Base-by-base conservation (phyloP, 1,284 basidiomycete genomes). In the Cryptococcus sp. region DNA sequence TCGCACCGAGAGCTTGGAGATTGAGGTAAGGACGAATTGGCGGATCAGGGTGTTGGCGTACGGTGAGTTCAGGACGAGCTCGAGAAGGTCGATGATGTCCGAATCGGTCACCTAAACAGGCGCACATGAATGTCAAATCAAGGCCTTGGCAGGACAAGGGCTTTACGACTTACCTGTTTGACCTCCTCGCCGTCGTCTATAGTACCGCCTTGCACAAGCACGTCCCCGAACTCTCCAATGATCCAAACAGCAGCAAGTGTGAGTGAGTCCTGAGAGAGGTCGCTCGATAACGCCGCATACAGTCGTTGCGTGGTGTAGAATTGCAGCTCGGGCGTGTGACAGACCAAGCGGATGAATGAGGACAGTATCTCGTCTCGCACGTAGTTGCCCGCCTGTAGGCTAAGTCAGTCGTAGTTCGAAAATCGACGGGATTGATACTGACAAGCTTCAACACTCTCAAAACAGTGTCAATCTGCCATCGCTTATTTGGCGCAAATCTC, bases 401-500 rank as follows among this genome's bases (percentile, higher is more conserved):
- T 1, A 19, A 22, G 45, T 59, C 51, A 62, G 57, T 47, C 7
- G 38, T 42, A 52, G 35, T 39, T 35, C 17, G 10, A 38, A 10
- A 44, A 31, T 47, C 16, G 27, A 23, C 47, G 57, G 17, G 10
- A 53, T 19, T 16, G 20, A 53, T 16, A 82, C 88, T 65, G 59
- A 93, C 93, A 70, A 98, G 80, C 78, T 93, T 95, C 64, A 99
- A 81, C 1, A 95, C 91, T 22, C 96, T 85, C 55, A 99, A 81
- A 10, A 97, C 90, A 0, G 96, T 98, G 78, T 99, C 96, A 62
- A 99, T 98, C 76, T 99, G 96, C 96, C 96, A 99, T 66, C 96
- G 84, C 80, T 93, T 94, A 79, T 97, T 98, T 0, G 96, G 96
- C 2, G 96, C 95, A 74, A 91, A 99, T 50, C 93, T 84, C 78